Evolutionary conservation across 345 rosid genomes (phyloP).

Genomic region (Eucalyptus rudis): DNA sequence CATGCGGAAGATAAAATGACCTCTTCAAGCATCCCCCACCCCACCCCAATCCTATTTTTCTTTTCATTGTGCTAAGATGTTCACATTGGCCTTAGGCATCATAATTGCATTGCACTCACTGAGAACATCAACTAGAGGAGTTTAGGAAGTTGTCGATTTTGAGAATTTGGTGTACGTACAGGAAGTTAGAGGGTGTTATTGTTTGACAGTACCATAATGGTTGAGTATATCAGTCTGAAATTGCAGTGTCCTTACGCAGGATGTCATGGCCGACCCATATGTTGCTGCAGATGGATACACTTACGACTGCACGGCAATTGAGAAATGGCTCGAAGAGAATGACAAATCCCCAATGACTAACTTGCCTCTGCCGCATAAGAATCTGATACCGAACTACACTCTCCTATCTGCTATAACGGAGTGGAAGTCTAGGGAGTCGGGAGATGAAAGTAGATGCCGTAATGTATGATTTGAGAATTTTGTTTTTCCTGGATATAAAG

Average conservation of each 20-base stretch:
- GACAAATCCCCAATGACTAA: constrained; percentile 64
- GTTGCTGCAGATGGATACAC: constrained; percentile 89
- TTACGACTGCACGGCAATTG: constrained; percentile 63
- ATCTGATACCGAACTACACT: constrained; percentile 53
- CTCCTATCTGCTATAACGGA: constrained; percentile 53
- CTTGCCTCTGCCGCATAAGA: constrained; percentile 23
- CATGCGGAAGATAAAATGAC: background rate
- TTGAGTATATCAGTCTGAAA: background rate
- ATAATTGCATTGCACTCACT: background rate
- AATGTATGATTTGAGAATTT: background rate
- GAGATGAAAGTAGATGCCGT: background rate
- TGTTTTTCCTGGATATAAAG: background rate
- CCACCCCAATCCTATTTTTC: background rate
- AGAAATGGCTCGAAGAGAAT: constrained; percentile 48
- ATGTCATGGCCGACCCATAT: constrained; percentile 66
- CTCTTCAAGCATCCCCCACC: background rate
- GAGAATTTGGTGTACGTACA: background rate
- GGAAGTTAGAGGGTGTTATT: background rate
- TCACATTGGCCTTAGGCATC: background rate
- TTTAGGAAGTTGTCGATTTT: background rate
- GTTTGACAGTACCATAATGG: background rate
- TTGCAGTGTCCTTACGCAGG: constrained; percentile 23
- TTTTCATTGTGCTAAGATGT: background rate
- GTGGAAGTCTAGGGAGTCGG: constrained; percentile 38
- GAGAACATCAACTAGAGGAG: background rate